A percentile compares a stretch with the other conserved stretches of the same genome.
Conservation (phyloP, 2,329 filamentous ascomycete species). For the Aspergillus spinulosporus region DNA sequence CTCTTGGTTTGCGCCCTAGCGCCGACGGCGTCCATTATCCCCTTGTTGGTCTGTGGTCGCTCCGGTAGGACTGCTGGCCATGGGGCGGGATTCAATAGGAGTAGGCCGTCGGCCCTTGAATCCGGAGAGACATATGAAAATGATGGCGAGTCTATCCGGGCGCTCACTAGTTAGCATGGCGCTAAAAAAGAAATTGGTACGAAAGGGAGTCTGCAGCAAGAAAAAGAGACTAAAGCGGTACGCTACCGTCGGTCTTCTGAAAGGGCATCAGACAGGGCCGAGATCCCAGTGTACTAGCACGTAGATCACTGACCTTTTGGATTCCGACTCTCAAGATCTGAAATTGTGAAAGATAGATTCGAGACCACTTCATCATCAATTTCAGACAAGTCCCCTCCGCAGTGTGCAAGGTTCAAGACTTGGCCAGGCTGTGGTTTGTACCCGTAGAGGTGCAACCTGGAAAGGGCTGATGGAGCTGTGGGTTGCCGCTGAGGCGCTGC, state of each 20-base stretch:
- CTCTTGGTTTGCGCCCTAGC: slow-evolving; percentile 6
- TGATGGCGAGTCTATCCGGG: background rate
- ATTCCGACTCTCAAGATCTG: background rate
- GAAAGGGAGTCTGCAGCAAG: slow-evolving; percentile 5
- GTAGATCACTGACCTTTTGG: slow-evolving; percentile 13
- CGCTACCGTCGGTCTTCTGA: background rate
- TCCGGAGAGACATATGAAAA: background rate
- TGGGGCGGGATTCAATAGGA: slow-evolving; percentile 1
- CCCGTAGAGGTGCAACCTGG: background rate
- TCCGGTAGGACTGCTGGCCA: slow-evolving; percentile 6
- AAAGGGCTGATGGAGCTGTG: slow-evolving; percentile 4
- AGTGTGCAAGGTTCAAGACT: slow-evolving; percentile 1
- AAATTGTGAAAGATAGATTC: background rate
- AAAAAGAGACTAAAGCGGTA: slow-evolving; percentile 6
- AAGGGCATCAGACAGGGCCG: slow-evolving; percentile 1
- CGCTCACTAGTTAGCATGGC: slow-evolving; percentile 1
- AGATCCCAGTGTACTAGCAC: background rate
- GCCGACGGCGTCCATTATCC: slow-evolving; percentile 6
- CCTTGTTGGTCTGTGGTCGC: background rate
- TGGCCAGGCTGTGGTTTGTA: background rate
- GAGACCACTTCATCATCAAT: slow-evolving; percentile 7
- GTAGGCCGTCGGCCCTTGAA: background rate
- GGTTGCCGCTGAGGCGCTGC: slow-evolving; percentile 7
- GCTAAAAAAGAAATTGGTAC: slow-evolving; percentile 4
- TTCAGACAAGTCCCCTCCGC: slow-evolving; percentile 4